Conservation (phyloP, 305 asterid species). For the Fraxinus greggii region DNA sequence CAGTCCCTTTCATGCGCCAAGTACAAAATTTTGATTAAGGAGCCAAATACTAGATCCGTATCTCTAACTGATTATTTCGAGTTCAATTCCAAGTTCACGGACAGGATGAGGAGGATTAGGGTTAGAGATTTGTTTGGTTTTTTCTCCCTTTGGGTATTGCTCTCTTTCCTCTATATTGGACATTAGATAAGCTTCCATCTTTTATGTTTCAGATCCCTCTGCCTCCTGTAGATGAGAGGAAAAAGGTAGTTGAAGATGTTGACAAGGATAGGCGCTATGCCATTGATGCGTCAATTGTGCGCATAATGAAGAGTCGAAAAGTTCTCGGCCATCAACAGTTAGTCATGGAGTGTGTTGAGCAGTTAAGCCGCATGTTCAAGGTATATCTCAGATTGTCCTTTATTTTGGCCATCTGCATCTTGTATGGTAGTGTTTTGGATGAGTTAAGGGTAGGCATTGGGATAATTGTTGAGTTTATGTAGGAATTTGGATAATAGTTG, state of each 20-base stretch:
- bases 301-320: constrained; percentile 63
- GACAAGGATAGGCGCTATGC: constrained; percentile 50
- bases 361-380: constrained; percentile 52
- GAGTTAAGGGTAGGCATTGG: neutral
- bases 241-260: constrained; percentile 53
- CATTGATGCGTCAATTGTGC: constrained; percentile 62
- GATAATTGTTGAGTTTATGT: neutral
- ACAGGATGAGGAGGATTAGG: constrained; percentile 55
- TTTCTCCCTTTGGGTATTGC: neutral
- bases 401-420: neutral
- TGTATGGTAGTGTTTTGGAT: neutral
- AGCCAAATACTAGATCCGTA: constrained; percentile 38
- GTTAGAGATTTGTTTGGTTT: constrained; percentile 24
- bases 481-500: neutral
- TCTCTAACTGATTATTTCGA: constrained; percentile 41
- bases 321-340: constrained; percentile 49
- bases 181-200: neutral
- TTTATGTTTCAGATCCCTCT: constrained; percentile 44
- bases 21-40: constrained; percentile 53
- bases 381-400: constrained; percentile 20
- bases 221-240: constrained; percentile 57
- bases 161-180: neutral
- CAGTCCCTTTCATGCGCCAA: constrained; percentile 57
- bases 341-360: constrained; percentile 58
- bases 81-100: constrained; percentile 52